Percentiles rank a stretch among this genome's conserved stretches.
These are phyloP conservation scores for Sphagnum tenellum DNA, from an alignment of 225 moss, liverwort and hornwort genomes.

Conservation along the genomic window DNA sequence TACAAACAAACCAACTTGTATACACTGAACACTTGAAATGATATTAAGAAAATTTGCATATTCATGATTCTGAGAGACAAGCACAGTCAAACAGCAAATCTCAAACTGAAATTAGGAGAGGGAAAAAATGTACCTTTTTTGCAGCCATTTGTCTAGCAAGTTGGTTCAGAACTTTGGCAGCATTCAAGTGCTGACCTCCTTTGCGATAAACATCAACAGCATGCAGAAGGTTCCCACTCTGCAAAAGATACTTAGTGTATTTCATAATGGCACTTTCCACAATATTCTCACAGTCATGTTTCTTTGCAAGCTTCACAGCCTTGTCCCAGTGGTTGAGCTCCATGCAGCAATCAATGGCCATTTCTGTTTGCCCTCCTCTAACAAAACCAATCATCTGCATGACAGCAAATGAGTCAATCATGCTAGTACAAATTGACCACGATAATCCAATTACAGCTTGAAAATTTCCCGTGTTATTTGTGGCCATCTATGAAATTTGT, in stretches of 20 bases:
- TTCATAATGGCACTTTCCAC: conserved; percentile 33
- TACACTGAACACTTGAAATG: no score
- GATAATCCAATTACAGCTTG: no score
- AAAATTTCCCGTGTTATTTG: no score
- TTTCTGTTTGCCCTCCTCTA: conserved; percentile 46
- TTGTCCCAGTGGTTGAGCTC: conserved; percentile 85
- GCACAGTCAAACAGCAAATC: no score
- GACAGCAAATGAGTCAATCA: no score
- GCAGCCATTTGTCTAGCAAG: conserved; percentile 51
- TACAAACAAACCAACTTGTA: no score
- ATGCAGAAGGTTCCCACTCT: conserved; percentile 57
- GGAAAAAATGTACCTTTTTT: conserved; percentile 34
- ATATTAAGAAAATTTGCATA: no score
- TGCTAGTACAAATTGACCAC: no score
- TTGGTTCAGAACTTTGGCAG: conserved; percentile 49
- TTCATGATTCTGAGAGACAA: no score
- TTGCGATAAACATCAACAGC: conserved; percentile 64
- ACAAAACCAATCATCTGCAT: conserved; percentile 54
- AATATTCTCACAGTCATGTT: conserved; percentile 23
- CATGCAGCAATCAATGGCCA: conserved; percentile 74
- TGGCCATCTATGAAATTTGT: no score
- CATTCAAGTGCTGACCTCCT: conserved; percentile 56
- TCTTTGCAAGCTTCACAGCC: conserved; percentile 43
- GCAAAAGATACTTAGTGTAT: conserved; percentile 33
- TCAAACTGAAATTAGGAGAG: no score